Evolutionary conservation across 2,329 filamentous ascomycete genomes (phyloP), one percentile per base, ranked within the genome.

Genomic region (Setomelanomma holmii): DNA sequence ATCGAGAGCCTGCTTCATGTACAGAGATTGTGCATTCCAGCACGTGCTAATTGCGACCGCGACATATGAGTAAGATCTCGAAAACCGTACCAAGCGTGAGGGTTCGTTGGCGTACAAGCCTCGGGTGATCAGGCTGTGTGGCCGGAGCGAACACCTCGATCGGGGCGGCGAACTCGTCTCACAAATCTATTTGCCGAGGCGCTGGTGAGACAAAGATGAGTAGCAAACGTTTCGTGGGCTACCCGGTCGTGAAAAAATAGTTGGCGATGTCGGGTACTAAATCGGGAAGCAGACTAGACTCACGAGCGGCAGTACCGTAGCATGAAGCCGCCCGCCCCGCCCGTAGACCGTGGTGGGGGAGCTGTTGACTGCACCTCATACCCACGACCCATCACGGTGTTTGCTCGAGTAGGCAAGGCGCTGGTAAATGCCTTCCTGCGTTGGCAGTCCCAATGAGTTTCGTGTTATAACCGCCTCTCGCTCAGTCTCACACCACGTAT

Each of bases 351-450:
- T 24, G 55, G 56, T 59, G 58, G 56, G 45, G 45, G 44, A 43
- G 48, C 55, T 52, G 55, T 38, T 50, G 27, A 30, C 27, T 51
- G 27, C 19, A 48, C 56, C 45, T 21, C 48, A 51, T 22, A 51
- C 48, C 41, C 52, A 35, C 50, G 45, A 38, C 46, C 56, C 59
- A 61, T 50, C 53, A 50, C 22, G 51, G 53, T 61, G 49, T 46
- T 55, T 58, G 48, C 46, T 49, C 23, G 40, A 36, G 43, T 16
- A 40, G 38, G 27, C 35, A 20, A 45, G 38, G 41, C 21, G 20
- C 16, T 20, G 45, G 20, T 39, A 34, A n/a, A 16, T 51, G 43
- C 38, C 21, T 42, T 21, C 35, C 34, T 24, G 16, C 11, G 20
- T 24, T 20, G 10, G 43, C 10, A 16, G 22, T 11, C 27, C 24